Base-by-base conservation (phyloP, 2,329 filamentous ascomycete genomes). In the Periconia macrospinosa region DNA sequence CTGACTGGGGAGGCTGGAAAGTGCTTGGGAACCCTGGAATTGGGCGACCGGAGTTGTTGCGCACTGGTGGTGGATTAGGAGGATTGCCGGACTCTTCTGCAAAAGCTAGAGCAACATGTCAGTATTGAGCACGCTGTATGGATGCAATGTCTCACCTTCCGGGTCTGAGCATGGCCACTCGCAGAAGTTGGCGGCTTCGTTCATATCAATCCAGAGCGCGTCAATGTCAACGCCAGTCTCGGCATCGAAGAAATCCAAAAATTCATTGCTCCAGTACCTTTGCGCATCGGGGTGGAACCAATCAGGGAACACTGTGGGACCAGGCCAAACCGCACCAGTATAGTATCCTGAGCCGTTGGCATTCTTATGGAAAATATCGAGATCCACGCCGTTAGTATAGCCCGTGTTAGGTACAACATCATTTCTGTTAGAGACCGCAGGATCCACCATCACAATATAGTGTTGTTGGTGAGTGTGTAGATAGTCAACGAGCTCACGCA, bases 371-470 rank as follows among this genome's bases (percentile, higher is more conserved):
- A 84, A 85, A 6, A 83, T 70, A 30, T 77, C 81, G 6, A 81
- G 74, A 15, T 82, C 78, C 1, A 83, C 72, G 1, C 88, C 89
- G 18, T 84, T 80, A 50, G 87, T 79, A 71, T 85, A 91, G 0
- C 83, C 77, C 3, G 69, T 64, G 20, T 48, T 48, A 27, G 37
- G 18, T 1, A 42, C 23, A 23, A 20, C 33, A 59, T 85, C 86
- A 45, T 68, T 60, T 27, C 60, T 59, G 2, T 61, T 58, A n/a
- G 76, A 78, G 2, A 84, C 78, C 14, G 86, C 86, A 0, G 87
- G 87, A 62, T 93, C 90, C 0, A 93, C 88, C 88, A 93, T 94
- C 49, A 92, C 76, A 42, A 90, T 81, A 59, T 89, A 90, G 49
- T 90, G 82, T 68, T 91, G 88, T 42, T 88, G 73, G 56, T 85